phyloP scores from a whole-genome alignment of 164 flowering plant species.

The Kalanchoe fedtschenkoi region DNA sequence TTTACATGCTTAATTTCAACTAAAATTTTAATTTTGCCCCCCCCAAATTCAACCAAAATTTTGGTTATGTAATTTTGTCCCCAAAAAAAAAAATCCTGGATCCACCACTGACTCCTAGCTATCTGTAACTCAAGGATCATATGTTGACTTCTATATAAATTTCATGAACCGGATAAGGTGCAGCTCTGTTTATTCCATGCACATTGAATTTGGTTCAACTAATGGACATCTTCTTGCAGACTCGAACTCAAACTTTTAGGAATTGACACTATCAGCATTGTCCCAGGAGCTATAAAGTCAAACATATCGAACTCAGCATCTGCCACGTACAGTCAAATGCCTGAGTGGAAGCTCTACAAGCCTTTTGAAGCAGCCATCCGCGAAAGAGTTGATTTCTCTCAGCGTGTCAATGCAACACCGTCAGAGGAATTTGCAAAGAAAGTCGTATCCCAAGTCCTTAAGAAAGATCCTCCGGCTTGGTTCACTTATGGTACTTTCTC shows the following conservation, averaged over 20 bases:
- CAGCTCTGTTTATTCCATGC: no score
- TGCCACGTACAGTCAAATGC: slow-evolving; percentile 43
- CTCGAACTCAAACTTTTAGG: slow-evolving; percentile 67
- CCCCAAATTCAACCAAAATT: no score
- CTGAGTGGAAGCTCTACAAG: slow-evolving; percentile 80
- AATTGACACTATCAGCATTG: slow-evolving; percentile 64
- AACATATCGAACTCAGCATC: slow-evolving; percentile 51
- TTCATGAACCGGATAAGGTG: no score
- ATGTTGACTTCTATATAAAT: no score
- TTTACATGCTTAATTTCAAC: no score
- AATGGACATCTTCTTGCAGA: slow-evolving; percentile 30
- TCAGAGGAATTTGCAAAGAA: slow-evolving; percentile 70
- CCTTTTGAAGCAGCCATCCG: slow-evolving; percentile 46
- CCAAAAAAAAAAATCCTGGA: no score
- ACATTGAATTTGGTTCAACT: background rate
- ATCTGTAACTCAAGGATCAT: no score
- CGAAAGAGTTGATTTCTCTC: slow-evolving; percentile 51
- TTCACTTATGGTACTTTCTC: slow-evolving; percentile 57
- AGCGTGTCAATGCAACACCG: slow-evolving; percentile 43
- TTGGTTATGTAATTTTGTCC: no score
- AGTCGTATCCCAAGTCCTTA: slow-evolving; percentile 48
- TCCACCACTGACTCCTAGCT: no score
- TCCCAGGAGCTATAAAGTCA: slow-evolving; percentile 73
- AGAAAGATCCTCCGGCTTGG: slow-evolving; percentile 76
- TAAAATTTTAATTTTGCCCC: no score